A percentile compares a stretch with the other conserved stretches of the same genome.
These are phyloP conservation scores for Paramecium sonneborni DNA, from an alignment of 73 alveolate genomes.

Conservation along the genomic window DNA sequence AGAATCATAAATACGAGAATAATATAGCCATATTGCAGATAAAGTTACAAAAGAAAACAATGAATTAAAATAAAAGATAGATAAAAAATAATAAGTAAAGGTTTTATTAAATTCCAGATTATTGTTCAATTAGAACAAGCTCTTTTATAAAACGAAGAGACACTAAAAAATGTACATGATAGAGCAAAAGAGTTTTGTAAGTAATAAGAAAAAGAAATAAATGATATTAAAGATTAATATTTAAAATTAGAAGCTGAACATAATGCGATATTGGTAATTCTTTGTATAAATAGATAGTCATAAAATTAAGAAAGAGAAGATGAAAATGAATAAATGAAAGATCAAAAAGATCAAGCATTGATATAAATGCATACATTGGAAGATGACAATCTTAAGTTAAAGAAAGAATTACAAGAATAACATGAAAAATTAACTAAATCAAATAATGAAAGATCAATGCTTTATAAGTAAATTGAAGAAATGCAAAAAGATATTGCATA, in stretches of 20 bases:
- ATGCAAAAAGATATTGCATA: conserved; percentile 30
- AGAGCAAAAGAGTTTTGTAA: conserved; percentile 53
- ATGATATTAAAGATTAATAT: conserved; percentile 41
- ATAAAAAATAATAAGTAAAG: conserved; percentile 10
- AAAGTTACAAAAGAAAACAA: conserved; percentile 28
- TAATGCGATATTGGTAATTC: conserved; percentile 32
- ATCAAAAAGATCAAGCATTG: not conserved
- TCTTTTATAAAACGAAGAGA: conserved; percentile 19
- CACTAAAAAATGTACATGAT: conserved; percentile 49
- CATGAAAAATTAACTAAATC: conserved; percentile 36
- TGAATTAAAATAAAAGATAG: conserved; percentile 9
- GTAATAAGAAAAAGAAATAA: conserved; percentile 30
- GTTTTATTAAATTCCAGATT: not conserved
- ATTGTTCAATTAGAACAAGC: conserved; percentile 30
- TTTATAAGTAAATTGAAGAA: conserved; percentile 25
- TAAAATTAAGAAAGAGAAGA: conserved; percentile 56
- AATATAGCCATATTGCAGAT: conserved; percentile 25
- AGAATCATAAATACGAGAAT: conserved; percentile 13
- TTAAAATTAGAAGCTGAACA: conserved; percentile 53
- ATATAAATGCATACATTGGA: conserved; percentile 24
- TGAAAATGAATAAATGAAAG: conserved; percentile 50
- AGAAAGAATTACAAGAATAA: not conserved
- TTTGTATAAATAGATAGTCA: not conserved
- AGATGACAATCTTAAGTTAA: not conserved
- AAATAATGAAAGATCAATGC: conserved; percentile 18